A percentile compares a stretch with the other conserved stretches of the same genome.
Evolutionary conservation across 768 basidiomycete genomes (phyloP).

Genomic region (Crassisporium funariophilum): DNA sequence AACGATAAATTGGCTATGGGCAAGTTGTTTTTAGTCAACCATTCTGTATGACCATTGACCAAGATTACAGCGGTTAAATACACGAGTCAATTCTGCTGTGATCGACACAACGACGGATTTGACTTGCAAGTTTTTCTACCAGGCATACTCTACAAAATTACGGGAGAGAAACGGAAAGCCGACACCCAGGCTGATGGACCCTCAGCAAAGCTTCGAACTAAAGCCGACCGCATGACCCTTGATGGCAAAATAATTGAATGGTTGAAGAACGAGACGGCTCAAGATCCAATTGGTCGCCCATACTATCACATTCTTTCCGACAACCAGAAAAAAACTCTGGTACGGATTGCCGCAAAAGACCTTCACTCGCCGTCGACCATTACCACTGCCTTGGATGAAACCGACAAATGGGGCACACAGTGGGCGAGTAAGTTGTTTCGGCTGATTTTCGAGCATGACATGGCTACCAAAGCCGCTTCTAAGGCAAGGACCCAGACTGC

Average conservation of each 20-base stretch:
- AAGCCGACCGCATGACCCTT: constrained; percentile 10
- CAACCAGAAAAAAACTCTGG: constrained; percentile 7
- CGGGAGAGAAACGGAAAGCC: neutral
- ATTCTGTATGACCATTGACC: neutral
- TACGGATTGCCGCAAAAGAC: constrained; percentile 7
- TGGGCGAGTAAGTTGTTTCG: constrained; percentile 18
- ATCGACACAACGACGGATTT: constrained; percentile 6
- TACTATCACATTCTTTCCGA: constrained; percentile 22
- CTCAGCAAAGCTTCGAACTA: constrained; percentile 10
- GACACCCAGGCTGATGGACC: neutral
- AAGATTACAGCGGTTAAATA: neutral
- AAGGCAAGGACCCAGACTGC: neutral
- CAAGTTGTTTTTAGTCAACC: neutral
- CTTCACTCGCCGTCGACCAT: constrained; percentile 9
- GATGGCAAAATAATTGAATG: constrained; percentile 19
- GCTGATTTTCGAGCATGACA: constrained; percentile 12
- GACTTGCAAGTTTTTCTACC: constrained; percentile 7
- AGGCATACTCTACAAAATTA: neutral
- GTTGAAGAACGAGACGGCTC: constrained; percentile 11
- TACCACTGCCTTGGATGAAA: constrained; percentile 16
- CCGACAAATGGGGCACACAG: constrained; percentile 21
- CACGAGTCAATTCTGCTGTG: constrained; percentile 11
- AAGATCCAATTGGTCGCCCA: constrained; percentile 14
- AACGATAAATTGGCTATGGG: constrained; percentile 9
- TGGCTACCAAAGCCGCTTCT: neutral